Conservation (phyloP, 352 stramenopile genomes). For the Phytophthora nicotianae region DNA sequence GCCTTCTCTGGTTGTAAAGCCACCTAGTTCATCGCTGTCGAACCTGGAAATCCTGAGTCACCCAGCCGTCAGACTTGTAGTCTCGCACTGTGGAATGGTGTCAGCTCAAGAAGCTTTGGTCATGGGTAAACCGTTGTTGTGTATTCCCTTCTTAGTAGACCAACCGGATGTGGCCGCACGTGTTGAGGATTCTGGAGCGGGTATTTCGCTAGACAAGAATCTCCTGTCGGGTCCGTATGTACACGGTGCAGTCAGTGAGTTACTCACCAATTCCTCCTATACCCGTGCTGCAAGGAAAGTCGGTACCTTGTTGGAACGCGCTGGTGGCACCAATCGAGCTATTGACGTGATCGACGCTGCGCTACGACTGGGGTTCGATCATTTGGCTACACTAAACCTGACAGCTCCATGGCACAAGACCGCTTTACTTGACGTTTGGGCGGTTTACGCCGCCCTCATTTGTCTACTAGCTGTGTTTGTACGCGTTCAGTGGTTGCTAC, state of each 20-base stretch:
- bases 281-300: conserved; percentile 49
- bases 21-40: conserved; percentile 56
- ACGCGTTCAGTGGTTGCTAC: conserved; percentile 67
- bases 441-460: conserved; percentile 72
- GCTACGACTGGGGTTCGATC: conserved; percentile 58
- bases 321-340: conserved; percentile 63
- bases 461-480: conserved; percentile 69
- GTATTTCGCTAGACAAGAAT: conserved; percentile 78
- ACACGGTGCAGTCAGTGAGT: conserved; percentile 48
- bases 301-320: conserved; percentile 57
- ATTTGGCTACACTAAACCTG: conserved; percentile 76
- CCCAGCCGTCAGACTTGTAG: conserved; percentile 58
- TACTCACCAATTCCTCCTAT: conserved; percentile 64
- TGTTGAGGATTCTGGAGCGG: conserved; percentile 75
- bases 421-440: conserved; percentile 81
- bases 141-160: conserved; percentile 89
- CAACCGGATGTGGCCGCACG: conserved; percentile 85
- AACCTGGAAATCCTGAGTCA: conserved; percentile 74
- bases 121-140: conserved; percentile 82
- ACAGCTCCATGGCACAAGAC: conserved; percentile 78
- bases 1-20: conserved; percentile 67
- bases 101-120: conserved; percentile 84
- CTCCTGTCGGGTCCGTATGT: conserved; percentile 58
- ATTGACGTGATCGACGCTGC: conserved; percentile 73
- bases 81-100: conserved; percentile 90